phyloP scores from a whole-genome alignment of 495 filamentous ascomycete genomes.

The Beverwykella pulmonaria region DNA sequence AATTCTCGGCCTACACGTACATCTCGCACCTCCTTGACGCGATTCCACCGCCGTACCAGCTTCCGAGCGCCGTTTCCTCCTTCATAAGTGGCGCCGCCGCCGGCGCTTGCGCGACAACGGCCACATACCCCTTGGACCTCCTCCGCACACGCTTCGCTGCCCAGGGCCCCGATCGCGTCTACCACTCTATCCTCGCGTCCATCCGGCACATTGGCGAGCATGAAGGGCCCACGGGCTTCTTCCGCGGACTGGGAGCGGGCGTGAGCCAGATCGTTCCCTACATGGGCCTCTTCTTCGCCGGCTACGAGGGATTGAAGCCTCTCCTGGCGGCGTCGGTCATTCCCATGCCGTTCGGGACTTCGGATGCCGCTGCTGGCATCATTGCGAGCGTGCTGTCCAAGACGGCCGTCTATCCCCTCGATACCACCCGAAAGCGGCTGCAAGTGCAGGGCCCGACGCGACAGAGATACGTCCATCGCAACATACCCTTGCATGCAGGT shows the following conservation, averaged over 20 bases:
- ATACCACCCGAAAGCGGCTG: slow-evolving; percentile 86
- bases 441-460: slow-evolving; percentile 94
- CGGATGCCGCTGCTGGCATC: slow-evolving; percentile 80
- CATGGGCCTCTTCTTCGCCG: slow-evolving; percentile 94
- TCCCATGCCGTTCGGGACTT: slow-evolving; percentile 60
- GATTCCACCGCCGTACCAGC: slow-evolving; percentile 53
- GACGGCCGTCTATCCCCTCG: slow-evolving; percentile 89
- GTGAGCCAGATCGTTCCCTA: slow-evolving; percentile 88
- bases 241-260: slow-evolving; percentile 78
- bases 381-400: slow-evolving; percentile 79
- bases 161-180: slow-evolving; percentile 82
- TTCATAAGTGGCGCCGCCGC: slow-evolving; percentile 82
- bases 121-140: slow-evolving; percentile 91
- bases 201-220: slow-evolving; percentile 69
- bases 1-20: slow-evolving; percentile 88
- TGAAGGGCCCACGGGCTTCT: slow-evolving; percentile 80
- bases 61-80: slow-evolving; percentile 63
- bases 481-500: slow-evolving; percentile 77
- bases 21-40: slow-evolving; percentile 56
- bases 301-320: slow-evolving; percentile 73
- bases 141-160: slow-evolving; percentile 94
- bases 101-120: slow-evolving; percentile 76
- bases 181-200: slow-evolving; percentile 66
- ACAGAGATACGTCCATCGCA: slow-evolving; percentile 73
- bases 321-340: slow-evolving; percentile 48